Evolutionary conservation across 1,139 yeast genomes (phyloP).

Genomic region (Pichia sp.): DNA sequence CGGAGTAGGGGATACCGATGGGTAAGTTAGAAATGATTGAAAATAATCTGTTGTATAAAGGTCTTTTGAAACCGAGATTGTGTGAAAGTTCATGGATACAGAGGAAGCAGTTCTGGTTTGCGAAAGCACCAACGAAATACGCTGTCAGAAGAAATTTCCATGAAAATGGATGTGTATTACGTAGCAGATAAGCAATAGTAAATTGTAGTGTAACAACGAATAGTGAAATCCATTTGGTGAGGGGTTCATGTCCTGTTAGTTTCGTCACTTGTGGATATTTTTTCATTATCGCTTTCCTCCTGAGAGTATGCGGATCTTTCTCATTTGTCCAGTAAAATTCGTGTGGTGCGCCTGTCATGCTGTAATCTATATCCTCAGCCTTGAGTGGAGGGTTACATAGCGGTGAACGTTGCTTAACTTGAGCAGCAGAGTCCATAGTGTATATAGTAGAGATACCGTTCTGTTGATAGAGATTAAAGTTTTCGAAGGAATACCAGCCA

Average conservation of each 20-base stretch:
- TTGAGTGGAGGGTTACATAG: no score
- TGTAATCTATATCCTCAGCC: no score
- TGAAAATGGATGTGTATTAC: conserved; percentile 46
- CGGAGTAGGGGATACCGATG: conserved; percentile 84
- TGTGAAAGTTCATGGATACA: conserved; percentile 88
- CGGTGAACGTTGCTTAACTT: no score
- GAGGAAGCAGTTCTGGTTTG: conserved; percentile 74
- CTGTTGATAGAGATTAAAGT: no score
- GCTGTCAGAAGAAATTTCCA: conserved; percentile 57
- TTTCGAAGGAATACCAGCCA: no score
- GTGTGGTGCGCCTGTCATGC: conserved; percentile 24
- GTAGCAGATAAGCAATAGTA: conserved; percentile 50
- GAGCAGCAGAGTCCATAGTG: no score
- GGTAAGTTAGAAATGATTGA: conserved; percentile 77
- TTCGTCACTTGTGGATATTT: conserved; percentile 75
- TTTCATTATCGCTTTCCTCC: conserved; percentile 67
- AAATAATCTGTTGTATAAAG: conserved; percentile 68
- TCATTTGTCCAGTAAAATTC: conserved; percentile 83
- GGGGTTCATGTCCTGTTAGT: conserved; percentile 80
- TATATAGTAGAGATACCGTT: no score
- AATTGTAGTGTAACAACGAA: conserved; percentile 63
- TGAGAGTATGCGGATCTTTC: conserved; percentile 69
- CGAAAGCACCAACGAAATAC: conserved; percentile 78
- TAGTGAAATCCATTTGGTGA: conserved; percentile 67
- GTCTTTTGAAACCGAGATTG: conserved; percentile 76